These are phyloP conservation scores for Leishmania major DNA, from an alignment of 208 protist genomes.

Conservation along the genomic window DNA sequence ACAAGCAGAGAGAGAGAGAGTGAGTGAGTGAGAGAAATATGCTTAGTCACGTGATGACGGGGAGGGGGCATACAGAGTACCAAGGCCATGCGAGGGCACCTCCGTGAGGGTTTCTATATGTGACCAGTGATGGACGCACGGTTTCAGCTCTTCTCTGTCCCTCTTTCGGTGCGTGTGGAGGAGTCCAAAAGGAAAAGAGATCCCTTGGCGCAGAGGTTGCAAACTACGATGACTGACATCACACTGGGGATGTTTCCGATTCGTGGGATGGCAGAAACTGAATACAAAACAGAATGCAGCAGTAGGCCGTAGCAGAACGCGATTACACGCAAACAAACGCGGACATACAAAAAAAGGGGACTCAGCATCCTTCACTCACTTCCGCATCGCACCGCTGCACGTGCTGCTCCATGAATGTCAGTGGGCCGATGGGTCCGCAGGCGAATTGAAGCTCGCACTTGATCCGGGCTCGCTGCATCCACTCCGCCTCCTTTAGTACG, in stretches of 20 bases:
- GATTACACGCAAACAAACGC: not conserved
- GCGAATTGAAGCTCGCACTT: constrained; percentile 78
- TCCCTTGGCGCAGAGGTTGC: not conserved
- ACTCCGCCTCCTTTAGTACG: constrained; percentile 48
- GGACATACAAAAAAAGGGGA: not conserved
- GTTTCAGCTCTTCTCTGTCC: not conserved
- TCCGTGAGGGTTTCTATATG: not conserved
- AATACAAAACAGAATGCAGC: constrained; percentile 13
- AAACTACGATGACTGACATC: not conserved
- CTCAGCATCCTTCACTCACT: not conserved
- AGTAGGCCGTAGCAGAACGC: not conserved
- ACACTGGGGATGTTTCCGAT: not conserved
- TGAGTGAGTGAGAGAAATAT: not conserved
- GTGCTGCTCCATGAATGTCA: constrained; percentile 18
- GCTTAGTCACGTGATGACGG: not conserved
- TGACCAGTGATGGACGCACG: not conserved
- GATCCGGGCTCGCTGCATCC: constrained; percentile 52
- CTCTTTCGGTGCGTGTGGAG: not conserved
- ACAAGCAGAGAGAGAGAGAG: not conserved
- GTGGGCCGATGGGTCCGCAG: constrained; percentile 12
- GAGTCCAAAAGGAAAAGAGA: not conserved
- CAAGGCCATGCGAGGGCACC: not conserved
- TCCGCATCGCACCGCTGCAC: constrained; percentile 10
- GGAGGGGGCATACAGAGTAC: not conserved
- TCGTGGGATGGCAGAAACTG: not conserved